Evolutionary conservation across 306 rosid genomes (phyloP), one percentile per base, ranked within the genome.

Genomic region (Aeschynomene evenia): DNA sequence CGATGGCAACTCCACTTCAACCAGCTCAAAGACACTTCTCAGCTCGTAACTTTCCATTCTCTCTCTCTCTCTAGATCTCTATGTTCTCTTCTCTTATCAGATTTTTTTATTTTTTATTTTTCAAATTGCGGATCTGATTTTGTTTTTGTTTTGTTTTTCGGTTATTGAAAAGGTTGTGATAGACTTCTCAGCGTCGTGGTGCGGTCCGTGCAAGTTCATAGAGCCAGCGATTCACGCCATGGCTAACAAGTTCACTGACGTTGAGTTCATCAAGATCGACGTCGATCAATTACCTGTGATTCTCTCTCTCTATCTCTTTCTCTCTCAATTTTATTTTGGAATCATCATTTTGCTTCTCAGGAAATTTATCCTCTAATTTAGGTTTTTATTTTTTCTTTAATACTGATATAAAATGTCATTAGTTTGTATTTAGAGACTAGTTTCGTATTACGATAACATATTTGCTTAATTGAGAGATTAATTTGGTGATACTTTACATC

Each of bases 111-210:
- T 5, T 22, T 3, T 9, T 8, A 8, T 4, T 66, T 8, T 19
- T 11, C 3, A 34, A 6, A 6, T 0, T 13, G 2, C 7, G 15
- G 48, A 24, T 77, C 68, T 80, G 46, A 49, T 10, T 81, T 33
- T 2, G 14, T 39, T 50, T 2, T 7, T n/a, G n/a, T n/a, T 19
- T 18, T 11, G 62, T 31, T 4, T 6, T 20, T 11, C 24, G 20
- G n/a, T 45, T 15, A n/a, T 45, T 64, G 28, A 31, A 20, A 26
- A 90, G 97, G 23, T 74, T 49, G 99, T 95, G 76, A 75, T 95
- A 18, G 99, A 91, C 76, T 95, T 95, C 95, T 82, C 95, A 1
- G 99, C 97, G 2, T 42, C 92, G 26, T 95, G 97, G 99, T 95
- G 99, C 64, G 99, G 97, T 0, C 99, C 97, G 1, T 95, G 97